These are phyloP conservation scores for Ophiostoma himal-ulmi DNA, from an alignment of 2,329 filamentous ascomycete genomes.

Conservation along the genomic window DNA sequence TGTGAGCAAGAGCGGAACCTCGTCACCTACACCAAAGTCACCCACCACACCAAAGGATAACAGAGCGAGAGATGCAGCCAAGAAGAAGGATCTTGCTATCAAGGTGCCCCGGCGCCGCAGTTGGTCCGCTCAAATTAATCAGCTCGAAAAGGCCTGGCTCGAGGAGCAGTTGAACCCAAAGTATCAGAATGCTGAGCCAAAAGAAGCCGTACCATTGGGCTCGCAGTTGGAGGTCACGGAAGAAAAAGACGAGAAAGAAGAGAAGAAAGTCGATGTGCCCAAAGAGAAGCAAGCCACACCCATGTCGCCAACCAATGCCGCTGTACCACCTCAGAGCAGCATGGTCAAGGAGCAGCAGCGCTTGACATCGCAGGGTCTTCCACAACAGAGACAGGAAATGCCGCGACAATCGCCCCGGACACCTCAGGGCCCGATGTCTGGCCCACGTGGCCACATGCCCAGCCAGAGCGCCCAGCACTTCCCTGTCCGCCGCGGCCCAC, in stretches of 20 bases:
- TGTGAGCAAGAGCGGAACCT: background rate
- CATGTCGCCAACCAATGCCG: background rate
- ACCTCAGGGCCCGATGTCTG: background rate
- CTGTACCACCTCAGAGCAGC: background rate
- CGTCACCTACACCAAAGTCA: background rate
- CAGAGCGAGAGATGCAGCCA: slow-evolving; percentile 21
- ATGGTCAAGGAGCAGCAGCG: slow-evolving; percentile 14
- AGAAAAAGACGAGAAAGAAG: background rate
- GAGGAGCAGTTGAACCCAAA: slow-evolving; percentile 28
- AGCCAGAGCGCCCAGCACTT: slow-evolving; percentile 4
- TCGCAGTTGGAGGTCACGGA: background rate
- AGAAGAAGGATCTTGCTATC: slow-evolving; percentile 35
- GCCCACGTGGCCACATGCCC: background rate
- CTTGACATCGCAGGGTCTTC: background rate
- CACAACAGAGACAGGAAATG: background rate
- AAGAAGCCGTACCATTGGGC: background rate
- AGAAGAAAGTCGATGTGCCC: background rate
- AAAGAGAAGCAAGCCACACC: background rate
- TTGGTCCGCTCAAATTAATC: slow-evolving; percentile 45
- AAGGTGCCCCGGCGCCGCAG: slow-evolving; percentile 43
- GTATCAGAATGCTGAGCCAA: background rate
- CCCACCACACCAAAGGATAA: background rate
- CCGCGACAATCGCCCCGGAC: background rate
- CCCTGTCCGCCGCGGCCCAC: background rate
- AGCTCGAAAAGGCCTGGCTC: slow-evolving; percentile 34